Conservation (phyloP, 805 yeast species). For the Spathaspora boniae region DNA sequence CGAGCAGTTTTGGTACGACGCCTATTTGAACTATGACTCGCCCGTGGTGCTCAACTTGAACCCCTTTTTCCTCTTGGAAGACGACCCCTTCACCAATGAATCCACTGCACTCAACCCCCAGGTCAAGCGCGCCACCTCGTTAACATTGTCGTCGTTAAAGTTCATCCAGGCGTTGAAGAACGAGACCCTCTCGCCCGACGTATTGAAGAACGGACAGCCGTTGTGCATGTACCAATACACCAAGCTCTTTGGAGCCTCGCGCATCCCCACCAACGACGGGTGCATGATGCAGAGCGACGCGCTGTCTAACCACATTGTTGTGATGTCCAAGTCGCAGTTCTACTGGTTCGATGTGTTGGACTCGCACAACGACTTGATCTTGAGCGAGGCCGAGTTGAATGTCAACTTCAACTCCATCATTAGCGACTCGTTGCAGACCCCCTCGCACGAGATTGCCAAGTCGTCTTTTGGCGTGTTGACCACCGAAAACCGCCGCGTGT, state of each 20-base stretch:
- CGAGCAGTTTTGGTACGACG: slow-evolving; percentile 93
- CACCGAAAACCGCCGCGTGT: slow-evolving; percentile 81
- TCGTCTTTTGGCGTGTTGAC: slow-evolving; percentile 87
- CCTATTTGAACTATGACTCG: slow-evolving; percentile 81
- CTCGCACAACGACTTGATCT: slow-evolving; percentile 61
- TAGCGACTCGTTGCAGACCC: slow-evolving; percentile 60
- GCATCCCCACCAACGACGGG: slow-evolving; percentile 77
- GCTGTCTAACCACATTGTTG: slow-evolving; percentile 75
- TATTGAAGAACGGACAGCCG: slow-evolving; percentile 54
- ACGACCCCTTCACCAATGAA: slow-evolving; percentile 77
- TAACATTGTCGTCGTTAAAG: slow-evolving; percentile 72
- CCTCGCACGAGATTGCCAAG: slow-evolving; percentile 59
- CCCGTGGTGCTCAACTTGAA: slow-evolving; percentile 90
- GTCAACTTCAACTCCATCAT: slow-evolving; percentile 73
- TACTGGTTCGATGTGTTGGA: slow-evolving; percentile 95
- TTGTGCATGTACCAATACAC: slow-evolving; percentile 91
- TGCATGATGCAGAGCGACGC: slow-evolving; percentile 83
- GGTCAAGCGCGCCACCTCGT: slow-evolving; percentile 75
- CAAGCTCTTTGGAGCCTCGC: slow-evolving; percentile 79
- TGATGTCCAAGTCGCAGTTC: slow-evolving; percentile 80
- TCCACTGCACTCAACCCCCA: slow-evolving; percentile 48
- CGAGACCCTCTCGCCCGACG: slow-evolving; percentile 71
- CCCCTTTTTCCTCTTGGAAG: slow-evolving; percentile 87
- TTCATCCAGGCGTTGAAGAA: slow-evolving; percentile 77
- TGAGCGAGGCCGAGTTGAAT: slow-evolving; percentile 72